These are phyloP conservation scores for Stromatinia cepivora DNA, from an alignment of 2,329 filamentous ascomycete genomes.

Conservation along the genomic window DNA sequence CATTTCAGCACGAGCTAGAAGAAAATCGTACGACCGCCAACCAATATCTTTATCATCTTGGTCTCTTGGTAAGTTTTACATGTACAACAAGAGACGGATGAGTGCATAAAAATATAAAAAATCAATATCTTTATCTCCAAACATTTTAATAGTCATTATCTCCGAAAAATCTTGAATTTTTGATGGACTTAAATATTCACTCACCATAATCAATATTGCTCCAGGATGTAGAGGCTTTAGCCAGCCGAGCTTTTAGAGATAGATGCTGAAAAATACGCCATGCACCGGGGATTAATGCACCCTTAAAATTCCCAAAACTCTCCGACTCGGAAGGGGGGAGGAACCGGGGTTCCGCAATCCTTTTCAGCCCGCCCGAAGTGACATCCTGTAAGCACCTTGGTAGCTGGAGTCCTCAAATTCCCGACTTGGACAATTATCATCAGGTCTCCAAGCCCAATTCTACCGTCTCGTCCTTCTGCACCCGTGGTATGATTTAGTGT, in stretches of 20 bases:
- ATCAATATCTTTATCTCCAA: background rate
- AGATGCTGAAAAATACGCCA: background rate
- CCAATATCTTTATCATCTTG: background rate
- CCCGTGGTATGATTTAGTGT: background rate
- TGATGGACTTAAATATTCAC: background rate
- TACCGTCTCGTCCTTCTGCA: background rate
- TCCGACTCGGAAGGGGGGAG: background rate
- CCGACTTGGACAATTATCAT: background rate
- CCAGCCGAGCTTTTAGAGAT: background rate
- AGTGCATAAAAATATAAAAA: background rate
- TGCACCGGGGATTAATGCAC: background rate
- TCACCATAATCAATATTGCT: background rate
- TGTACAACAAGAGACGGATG: background rate
- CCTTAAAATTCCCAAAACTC: background rate
- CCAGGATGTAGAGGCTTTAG: background rate
- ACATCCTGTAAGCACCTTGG: background rate
- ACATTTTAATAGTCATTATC: background rate
- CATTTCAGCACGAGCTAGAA: background rate
- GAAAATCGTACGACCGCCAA: background rate
- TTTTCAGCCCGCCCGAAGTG: background rate
- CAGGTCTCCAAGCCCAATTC: background rate
- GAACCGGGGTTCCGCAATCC: background rate
- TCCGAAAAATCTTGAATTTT: fast-evolving
- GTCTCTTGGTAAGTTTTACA: background rate
- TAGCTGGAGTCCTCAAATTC: background rate